These are phyloP conservation scores for Eimeria necatrix DNA, from an alignment of 169 alveolate species.

Conservation along the genomic window DNA sequence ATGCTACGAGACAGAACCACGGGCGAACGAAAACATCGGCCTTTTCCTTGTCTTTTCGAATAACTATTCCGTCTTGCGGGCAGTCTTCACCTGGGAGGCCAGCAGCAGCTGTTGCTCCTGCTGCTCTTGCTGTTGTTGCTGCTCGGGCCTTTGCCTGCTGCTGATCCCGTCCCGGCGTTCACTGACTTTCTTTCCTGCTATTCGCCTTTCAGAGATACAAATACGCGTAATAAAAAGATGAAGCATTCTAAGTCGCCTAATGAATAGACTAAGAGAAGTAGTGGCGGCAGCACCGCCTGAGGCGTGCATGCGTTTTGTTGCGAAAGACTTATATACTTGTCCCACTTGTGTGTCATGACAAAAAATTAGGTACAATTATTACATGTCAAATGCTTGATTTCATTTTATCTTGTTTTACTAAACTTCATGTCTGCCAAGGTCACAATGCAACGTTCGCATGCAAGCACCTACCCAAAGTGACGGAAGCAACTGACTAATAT, in stretches of 20 bases:
- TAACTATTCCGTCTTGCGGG: background rate
- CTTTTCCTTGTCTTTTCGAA: background rate
- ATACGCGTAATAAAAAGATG: too few relatives aligned
- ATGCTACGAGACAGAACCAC: background rate
- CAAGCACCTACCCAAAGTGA: too few relatives aligned
- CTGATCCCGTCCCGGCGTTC: background rate
- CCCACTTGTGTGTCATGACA: background rate
- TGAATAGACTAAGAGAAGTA: too few relatives aligned
- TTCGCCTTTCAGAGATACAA: background rate
- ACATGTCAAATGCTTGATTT: background rate
- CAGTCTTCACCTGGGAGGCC: constrained; percentile 1
- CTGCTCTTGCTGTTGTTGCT: background rate
- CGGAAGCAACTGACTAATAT: background rate
- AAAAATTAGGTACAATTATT: background rate
- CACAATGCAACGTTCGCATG: too few relatives aligned
- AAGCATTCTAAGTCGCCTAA: too few relatives aligned
- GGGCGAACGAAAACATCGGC: background rate
- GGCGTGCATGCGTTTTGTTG: background rate
- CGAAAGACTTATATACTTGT: background rate
- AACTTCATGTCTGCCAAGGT: background rate
- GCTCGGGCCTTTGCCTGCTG: background rate
- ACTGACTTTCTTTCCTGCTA: background rate
- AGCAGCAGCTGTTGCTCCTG: constrained; percentile 37
- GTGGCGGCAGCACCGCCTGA: background rate
- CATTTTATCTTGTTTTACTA: background rate